Evolutionary conservation across 2,329 filamentous ascomycete genomes (phyloP), one percentile per base, ranked within the genome.

Genomic region (Xenosphaeropsis pyriputrescens): DNA sequence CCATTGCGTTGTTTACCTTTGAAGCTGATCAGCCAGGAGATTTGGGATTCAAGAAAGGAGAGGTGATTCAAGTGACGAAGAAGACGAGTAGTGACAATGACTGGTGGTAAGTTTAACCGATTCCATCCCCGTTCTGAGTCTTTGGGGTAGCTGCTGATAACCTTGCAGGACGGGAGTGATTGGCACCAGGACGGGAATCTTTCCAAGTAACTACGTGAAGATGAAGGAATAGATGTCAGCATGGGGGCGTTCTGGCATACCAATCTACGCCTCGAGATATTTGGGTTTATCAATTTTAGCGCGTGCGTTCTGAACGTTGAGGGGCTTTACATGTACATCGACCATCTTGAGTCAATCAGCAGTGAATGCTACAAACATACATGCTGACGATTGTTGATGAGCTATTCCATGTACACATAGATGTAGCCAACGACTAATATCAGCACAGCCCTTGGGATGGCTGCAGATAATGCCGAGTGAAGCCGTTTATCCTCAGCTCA

Each of bases 31-130:
- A 95, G 58, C 77, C 85, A 0, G 89, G 89, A 4, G 89, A 98
- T 56, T 58, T 96, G 40, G 85, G 80, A 0, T 98, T 98, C 62
- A 94, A 93, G 65, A 98, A 98, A 68, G 91, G 91, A 15, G 91
- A 98, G 19, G 60, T 96, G 40, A 95, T 98, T 47, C 95, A 86
- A 1, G 86, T 98, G 41, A 58, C 93, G 40, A 95, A 98, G 66
- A 82, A 83, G 59, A 96, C 89, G 5, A 85, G 96, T 4, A 95
- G 82, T 49, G 82, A 85, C 41, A 88, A 86, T 40, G 89, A 96
- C 57, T 96, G 89, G 89, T 96, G 89, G 76, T 81, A 67, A 49
- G 75, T 71, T 41, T 34, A 15, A 18, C 8, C 22, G 22, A 26
- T 6, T 6, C 26, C n/a, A 5, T 18, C 18, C 16, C 16, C 6